Evolutionary conservation across 163 green algal species (phyloP).

Genomic region (Chlamydomonas reinhardtii): DNA sequence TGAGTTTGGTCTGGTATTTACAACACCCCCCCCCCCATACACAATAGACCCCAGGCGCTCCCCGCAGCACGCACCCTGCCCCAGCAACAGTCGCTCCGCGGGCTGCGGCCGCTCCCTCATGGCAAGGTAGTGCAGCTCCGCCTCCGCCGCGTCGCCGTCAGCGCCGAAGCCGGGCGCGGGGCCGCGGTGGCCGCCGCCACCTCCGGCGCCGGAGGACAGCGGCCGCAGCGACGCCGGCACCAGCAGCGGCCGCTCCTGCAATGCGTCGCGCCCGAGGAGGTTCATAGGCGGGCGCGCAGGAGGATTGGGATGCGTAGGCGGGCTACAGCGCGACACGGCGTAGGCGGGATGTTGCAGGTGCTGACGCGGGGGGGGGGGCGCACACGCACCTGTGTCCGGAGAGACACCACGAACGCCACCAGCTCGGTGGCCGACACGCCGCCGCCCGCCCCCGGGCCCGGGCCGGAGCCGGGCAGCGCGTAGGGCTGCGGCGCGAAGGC

Average conservation of each 20-base stretch:
- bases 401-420: slow-evolving; percentile 25
- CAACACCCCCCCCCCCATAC: not conserved
- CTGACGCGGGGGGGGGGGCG: no score
- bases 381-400: slow-evolving; percentile 27
- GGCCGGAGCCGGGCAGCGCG: not conserved
- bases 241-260: slow-evolving; percentile 37
- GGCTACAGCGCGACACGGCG: no score
- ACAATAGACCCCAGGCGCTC: no score
- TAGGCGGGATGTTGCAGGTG: no score
- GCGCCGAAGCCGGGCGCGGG: not conserved
- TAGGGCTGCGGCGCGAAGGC: slow-evolving; percentile 38
- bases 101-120: slow-evolving; percentile 32
- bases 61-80: not conserved
- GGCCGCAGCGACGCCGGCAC: slow-evolving; percentile 22
- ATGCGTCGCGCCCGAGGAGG: no score
- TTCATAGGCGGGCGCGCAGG: no score
- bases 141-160: slow-evolving; percentile 22
- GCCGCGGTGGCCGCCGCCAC: not conserved
- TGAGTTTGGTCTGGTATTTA: no score
- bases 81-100: slow-evolving; percentile 26
- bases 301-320: no score
- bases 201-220: not conserved
- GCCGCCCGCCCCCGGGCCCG: not conserved
- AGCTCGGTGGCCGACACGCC: slow-evolving; percentile 4
- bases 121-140: slow-evolving; percentile 27